These are phyloP conservation scores for Sarcocystis neurona DNA, from an alignment of 169 alveolate species.

Conservation along the genomic window DNA sequence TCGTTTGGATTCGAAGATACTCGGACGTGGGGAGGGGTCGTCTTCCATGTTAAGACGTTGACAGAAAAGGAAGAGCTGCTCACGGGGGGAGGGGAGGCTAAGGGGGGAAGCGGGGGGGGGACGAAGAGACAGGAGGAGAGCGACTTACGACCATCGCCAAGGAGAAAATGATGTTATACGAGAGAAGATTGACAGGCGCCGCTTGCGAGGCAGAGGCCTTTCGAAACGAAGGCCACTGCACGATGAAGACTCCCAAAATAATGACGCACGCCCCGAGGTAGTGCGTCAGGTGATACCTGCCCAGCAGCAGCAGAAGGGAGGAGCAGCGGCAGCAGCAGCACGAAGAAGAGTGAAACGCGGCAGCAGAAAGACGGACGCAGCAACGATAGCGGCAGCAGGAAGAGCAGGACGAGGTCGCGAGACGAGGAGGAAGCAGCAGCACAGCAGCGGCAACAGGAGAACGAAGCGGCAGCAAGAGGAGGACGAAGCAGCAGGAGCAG, in stretches of 20 bases:
- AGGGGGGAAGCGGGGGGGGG: not conserved
- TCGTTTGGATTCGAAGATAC: no score
- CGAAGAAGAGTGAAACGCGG: not conserved
- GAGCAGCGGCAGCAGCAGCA: not conserved
- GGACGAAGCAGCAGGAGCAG: no score
- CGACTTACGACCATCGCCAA: not conserved
- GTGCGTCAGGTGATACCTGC: conserved; percentile 64
- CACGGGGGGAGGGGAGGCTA: not conserved
- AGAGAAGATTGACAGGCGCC: not conserved
- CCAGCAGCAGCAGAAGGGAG: not conserved
- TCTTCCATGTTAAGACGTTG: no score
- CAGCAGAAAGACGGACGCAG: no score
- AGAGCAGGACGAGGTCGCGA: no score
- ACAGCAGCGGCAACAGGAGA: no score
- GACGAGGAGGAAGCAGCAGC: no score
- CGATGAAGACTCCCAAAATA: conserved; percentile 67
- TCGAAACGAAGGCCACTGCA: conserved; percentile 50
- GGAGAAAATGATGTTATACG: not conserved
- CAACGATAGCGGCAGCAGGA: no score
- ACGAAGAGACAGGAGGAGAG: not conserved
- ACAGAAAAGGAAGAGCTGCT: not conserved
- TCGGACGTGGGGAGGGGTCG: no score
- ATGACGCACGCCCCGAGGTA: conserved; percentile 65
- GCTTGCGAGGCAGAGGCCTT: not conserved
- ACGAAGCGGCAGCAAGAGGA: no score